Percentiles rank a stretch among this genome's conserved stretches.
phyloP scores from a whole-genome alignment of 2,329 filamentous ascomycete species.

The Epichloe sibirici region DNA sequence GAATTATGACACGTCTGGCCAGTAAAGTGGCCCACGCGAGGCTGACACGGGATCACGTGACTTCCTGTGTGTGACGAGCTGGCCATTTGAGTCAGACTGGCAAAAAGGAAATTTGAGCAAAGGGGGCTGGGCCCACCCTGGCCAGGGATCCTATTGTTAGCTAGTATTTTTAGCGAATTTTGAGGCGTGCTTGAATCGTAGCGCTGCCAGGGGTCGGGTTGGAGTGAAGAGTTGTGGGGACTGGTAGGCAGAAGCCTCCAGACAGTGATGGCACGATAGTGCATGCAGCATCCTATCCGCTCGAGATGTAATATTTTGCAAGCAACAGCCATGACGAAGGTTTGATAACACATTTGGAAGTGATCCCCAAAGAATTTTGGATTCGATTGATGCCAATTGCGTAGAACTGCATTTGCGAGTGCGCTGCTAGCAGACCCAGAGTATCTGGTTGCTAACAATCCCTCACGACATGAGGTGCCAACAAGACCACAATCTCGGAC shows the following conservation, averaged over 20 bases:
- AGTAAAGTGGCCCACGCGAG: background rate
- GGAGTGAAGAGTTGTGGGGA: background rate
- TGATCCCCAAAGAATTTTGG: background rate
- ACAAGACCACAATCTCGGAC: background rate
- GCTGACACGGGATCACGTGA: conserved; percentile 6
- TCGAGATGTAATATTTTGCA: background rate
- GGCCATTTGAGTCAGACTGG: background rate
- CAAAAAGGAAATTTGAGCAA: background rate
- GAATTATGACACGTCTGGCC: conserved; percentile 8
- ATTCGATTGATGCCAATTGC: background rate
- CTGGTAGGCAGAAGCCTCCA: background rate
- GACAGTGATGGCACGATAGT: conserved; percentile 9
- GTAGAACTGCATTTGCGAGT: background rate
- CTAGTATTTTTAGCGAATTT: background rate
- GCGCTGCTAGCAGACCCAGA: background rate
- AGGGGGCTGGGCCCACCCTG: too few species aligned
- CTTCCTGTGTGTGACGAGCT: background rate
- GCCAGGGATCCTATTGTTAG: background rate
- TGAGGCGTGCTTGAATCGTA: too few species aligned
- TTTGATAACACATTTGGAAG: too few species aligned
- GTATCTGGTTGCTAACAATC: background rate
- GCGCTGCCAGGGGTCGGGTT: background rate
- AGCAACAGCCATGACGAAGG: background rate
- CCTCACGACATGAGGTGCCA: background rate
- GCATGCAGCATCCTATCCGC: conserved; percentile 5